Percentiles rank a stretch among this genome's conserved stretches.
Conservation (phyloP, 169 alveolate genomes). For the Plasmodium yoelii region DNA sequence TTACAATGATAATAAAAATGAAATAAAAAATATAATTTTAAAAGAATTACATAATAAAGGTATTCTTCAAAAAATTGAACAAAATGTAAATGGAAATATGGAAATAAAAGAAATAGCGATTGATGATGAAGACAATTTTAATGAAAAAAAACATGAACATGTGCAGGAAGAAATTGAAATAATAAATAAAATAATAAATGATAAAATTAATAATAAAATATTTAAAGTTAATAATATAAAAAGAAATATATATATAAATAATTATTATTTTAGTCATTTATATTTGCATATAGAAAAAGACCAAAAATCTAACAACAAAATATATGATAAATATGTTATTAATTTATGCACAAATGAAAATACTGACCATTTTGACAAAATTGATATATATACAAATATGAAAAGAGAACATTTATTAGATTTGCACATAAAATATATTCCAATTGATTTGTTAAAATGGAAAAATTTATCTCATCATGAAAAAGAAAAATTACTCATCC, state of each 20-base stretch:
- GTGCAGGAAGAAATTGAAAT: background rate
- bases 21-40: conserved; percentile 1
- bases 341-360: too few species aligned
- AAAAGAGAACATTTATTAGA: conserved; percentile 21
- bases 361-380: too few species aligned
- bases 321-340: too few species aligned
- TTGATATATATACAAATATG: conserved; percentile 67
- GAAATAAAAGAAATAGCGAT: conserved; percentile 4
- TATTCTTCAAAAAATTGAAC: background rate
- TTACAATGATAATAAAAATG: background rate
- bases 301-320: too few species aligned
- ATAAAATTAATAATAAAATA: too few species aligned
- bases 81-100: background rate
- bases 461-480: conserved; percentile 37
- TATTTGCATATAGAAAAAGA: too few species aligned
- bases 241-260: too few species aligned
- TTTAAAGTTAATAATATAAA: too few species aligned
- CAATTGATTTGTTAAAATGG: conserved; percentile 28
- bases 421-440: conserved; percentile 40
- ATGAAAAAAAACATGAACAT: background rate
- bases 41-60: background rate
- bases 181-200: too few species aligned
- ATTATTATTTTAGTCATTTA: too few species aligned
- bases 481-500: conserved; percentile 14
- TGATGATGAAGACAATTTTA: background rate